Base-by-base conservation (phyloP, 192 early-diverging fungal genomes). In the Linnemannia zychae region DNA sequence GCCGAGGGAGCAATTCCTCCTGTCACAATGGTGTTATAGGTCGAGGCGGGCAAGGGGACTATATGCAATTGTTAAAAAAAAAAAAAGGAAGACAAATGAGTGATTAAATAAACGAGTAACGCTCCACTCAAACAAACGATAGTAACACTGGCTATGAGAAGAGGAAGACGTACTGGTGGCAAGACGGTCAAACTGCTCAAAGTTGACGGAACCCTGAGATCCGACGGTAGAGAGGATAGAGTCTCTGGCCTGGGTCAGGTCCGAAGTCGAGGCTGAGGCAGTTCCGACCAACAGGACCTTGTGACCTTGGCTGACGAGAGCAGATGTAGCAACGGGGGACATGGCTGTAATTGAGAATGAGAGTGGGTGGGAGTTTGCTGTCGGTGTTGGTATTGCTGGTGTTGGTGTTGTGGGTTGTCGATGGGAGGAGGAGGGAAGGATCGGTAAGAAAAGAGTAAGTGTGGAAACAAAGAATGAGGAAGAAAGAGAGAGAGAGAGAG, bases 121-220 rank as follows among this genome's bases (percentile, higher is more conserved):
- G 9, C 50, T 15, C 22, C 33, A 68, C 1, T 28, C 48, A 4
- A 33, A 0, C 67, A 20, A 16, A 63, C 5, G 3, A 16, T 7
- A 31, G 20, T 6, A 34, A 28, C 15, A 50, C n/a, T n/a, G n/a
- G n/a, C n/a, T n/a, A n/a, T n/a, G 37, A 53, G 71, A 40, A 73
- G 46, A 48, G 16, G 31, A 11, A 22, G 67, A 40, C 74, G 68
- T 88, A 90, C 89, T 89, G 53, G 90, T 89, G 16, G 91, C 89
- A 33, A 98, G 87, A 75, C 96, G 89, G 79, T 98, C 96, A 15
- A 96, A 84, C 76, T 95, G 95, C 88, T 98, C 97, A 93, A 98
- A 98, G 46, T 91, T 89, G 15, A 97, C 93, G 22, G 76, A 88
- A 9, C 93, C 95, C 20, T 84, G 82, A 24, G 79, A 44, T 44